A percentile compares a stretch with the other conserved stretches of the same genome.
These are phyloP conservation scores for Psilocybe sp. DNA, from an alignment of 768 basidiomycete genomes.

Conservation along the genomic window DNA sequence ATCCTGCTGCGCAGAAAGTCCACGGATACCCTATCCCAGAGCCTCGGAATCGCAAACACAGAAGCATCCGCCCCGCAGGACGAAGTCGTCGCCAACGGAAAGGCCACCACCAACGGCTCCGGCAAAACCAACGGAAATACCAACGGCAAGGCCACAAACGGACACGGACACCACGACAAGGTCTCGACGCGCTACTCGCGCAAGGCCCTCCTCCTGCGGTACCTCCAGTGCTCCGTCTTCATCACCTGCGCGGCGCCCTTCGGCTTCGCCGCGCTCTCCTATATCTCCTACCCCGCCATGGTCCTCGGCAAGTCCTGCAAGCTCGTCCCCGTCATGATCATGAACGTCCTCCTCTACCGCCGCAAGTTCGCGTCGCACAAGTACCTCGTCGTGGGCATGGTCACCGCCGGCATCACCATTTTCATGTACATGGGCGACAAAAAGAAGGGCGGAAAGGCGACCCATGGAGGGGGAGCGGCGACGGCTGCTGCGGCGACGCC, in stretches of 20 bases:
- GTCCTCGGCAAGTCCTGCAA: slow-evolving; percentile 99
- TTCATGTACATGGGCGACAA: slow-evolving; percentile 89
- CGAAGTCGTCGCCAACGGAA: slow-evolving; percentile 10
- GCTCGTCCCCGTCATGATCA: slow-evolving; percentile 96
- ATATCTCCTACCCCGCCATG: slow-evolving; percentile 98
- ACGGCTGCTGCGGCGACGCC: slow-evolving; percentile 27
- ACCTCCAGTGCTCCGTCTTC: slow-evolving; percentile 82
- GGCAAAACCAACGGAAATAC: slow-evolving; percentile 30
- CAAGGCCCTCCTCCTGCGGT: slow-evolving; percentile 60
- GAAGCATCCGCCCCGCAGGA: slow-evolving; percentile 25
- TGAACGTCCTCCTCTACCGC: slow-evolving; percentile 95
- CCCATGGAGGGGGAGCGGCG: slow-evolving; percentile 25
- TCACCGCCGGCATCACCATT: slow-evolving; percentile 86
- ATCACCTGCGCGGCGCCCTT: slow-evolving; percentile 93
- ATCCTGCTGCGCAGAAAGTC: slow-evolving; percentile 61
- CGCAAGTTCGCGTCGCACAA: slow-evolving; percentile 91
- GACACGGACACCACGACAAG: slow-evolving; percentile 25
- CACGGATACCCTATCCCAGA: slow-evolving; percentile 48
- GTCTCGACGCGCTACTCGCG: slow-evolving; percentile 34
- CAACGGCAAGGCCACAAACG: slow-evolving; percentile 12
- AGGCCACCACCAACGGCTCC: slow-evolving; percentile 31
- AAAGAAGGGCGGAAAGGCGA: slow-evolving; percentile 34
- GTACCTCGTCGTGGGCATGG: slow-evolving; percentile 92
- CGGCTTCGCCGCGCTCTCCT: slow-evolving; percentile 91
- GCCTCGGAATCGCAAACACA: slow-evolving; percentile 57